Conservation (phyloP, 139 green algal genomes). For the Coccomyxa sp. region DNA sequence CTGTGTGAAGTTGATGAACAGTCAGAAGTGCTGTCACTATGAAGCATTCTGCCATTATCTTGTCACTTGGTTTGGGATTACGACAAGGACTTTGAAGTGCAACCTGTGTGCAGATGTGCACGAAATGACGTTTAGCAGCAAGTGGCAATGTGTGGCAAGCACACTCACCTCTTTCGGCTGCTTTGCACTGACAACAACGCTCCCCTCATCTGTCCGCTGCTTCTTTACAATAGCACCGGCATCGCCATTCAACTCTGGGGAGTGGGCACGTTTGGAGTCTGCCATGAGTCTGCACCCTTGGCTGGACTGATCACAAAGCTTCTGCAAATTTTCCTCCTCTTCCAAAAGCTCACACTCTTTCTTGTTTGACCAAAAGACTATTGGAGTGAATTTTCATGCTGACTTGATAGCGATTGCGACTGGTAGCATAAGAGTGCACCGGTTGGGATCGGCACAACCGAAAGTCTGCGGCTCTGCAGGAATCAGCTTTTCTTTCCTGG, state of each 20-base stretch:
- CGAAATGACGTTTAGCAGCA: background rate
- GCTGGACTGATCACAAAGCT: background rate
- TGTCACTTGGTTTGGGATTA: background rate
- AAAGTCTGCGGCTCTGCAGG: background rate
- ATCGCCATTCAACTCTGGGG: background rate
- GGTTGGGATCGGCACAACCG: background rate
- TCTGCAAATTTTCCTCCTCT: too few relatives aligned
- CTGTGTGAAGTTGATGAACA: conserved; percentile 12
- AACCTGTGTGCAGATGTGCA: background rate
- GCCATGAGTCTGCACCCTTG: background rate
- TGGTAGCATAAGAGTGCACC: background rate
- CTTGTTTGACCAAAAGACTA: background rate
- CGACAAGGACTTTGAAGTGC: background rate
- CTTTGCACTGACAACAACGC: background rate
- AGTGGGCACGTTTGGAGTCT: background rate
- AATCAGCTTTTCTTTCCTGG: background rate
- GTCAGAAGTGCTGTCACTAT: too few relatives aligned
- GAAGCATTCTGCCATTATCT: background rate
- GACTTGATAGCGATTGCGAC: background rate
- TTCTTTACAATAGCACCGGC: background rate
- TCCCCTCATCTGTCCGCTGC: background rate
- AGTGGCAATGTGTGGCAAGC: background rate
- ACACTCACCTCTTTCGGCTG: background rate
- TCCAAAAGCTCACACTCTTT: background rate
- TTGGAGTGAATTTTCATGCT: background rate